Conservation (phyloP, 2,329 filamentous ascomycete genomes). For the Venturiaceae sp. region DNA sequence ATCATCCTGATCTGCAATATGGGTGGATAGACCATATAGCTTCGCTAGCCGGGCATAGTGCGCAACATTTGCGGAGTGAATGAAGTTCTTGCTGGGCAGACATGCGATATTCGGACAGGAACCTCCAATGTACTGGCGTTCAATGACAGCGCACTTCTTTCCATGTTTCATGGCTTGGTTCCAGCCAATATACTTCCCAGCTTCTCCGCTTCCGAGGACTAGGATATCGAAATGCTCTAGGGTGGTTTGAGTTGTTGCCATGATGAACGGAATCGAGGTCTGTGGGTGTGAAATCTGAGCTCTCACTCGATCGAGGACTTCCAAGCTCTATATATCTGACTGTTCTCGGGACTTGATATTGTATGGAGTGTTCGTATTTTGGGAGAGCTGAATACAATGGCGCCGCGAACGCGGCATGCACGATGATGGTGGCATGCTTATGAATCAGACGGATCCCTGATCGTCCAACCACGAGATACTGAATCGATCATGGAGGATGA, state of each 20-base stretch:
- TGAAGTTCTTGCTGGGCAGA: slow-evolving; percentile 11
- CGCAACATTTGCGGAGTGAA: slow-evolving; percentile 10
- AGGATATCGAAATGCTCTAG: slow-evolving; percentile 14
- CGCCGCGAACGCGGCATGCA: no score
- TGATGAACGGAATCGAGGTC: no score
- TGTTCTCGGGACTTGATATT: no score
- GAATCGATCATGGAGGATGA: no score
- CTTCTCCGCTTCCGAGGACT: slow-evolving; percentile 12
- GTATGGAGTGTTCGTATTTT: no score
- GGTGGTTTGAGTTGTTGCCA: slow-evolving; percentile 1
- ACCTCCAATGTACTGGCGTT: slow-evolving; percentile 11
- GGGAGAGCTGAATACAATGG: no score
- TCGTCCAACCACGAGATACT: no score
- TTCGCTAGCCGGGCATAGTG: slow-evolving; percentile 9
- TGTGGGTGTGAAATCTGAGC: no score
- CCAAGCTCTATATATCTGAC: no score
- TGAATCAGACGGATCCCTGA: no score
- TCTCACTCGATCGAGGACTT: no score
- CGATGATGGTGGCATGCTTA: no score
- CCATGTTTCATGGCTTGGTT: slow-evolving; percentile 7
- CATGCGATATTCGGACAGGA: slow-evolving; percentile 14
- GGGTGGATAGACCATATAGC: slow-evolving; percentile 4
- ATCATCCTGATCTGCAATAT: background rate
- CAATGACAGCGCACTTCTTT: slow-evolving; percentile 11
- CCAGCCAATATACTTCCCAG: slow-evolving; percentile 13